Base-by-base conservation (phyloP, 371 early-diverging fungal species). In the Rhizopus microsporus region DNA sequence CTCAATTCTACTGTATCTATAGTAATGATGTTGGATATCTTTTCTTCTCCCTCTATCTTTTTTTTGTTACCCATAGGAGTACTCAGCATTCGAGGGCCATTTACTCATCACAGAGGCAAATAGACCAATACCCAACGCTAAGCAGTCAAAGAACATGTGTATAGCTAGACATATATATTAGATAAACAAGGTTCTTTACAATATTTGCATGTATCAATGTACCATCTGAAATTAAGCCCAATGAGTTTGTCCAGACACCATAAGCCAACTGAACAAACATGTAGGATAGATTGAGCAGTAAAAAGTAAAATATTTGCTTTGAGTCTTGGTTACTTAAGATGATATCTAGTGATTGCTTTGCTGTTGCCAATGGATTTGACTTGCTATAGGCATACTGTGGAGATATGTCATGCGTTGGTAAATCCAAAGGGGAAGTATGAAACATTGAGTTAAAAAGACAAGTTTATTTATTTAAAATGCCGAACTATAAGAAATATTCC, bases 81-180 rank as follows among this genome's bases (percentile, higher is more conserved):
- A 94, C 12, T 80, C 68, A 33, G 82, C 75, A 57, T 87, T 92
- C 6, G 91, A 81, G 4, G 88, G 92, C 94, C 96, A 94, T 72
- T 92, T 92, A 59, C 89, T 86, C 82, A 95, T 89, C 3, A 96
- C 93, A 4, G 92, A 84, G 4, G 96, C 96, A 52, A 89, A 80
- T 13, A 98, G 70, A 34, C 93, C 92, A 23, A 95, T 86, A 3
- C 87, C 89, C 49, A 98, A 68, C 9, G 96, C 96, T 62, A 94
- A 75, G 59, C 93, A 95, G 67, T 98, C 98, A 74, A 98, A 98
- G 59, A 96, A 86, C 98, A 98, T 98, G 72, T 98, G 98, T 46
- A 96, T 93, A 16, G 96, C 93, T 85, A 61, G 12, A 34, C 12
- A 29, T 23, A 31, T 13, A 30, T 4, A 12, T 10, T 47, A 35